Conservation (phyloP, 345 rosid species). For the Salix caprea region DNA sequence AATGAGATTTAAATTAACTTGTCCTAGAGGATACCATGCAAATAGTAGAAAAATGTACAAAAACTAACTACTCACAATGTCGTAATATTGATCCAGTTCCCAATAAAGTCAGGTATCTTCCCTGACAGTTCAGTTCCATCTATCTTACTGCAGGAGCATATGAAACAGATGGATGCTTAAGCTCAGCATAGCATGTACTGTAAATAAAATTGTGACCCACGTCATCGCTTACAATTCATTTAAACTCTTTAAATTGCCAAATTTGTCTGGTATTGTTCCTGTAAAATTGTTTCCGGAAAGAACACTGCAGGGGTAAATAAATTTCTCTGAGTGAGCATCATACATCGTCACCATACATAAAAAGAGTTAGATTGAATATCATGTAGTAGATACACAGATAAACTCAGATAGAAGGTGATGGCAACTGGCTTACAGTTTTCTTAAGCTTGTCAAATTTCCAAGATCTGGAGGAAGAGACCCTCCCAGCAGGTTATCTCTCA, state of each 20-base stretch:
- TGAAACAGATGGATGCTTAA: not conserved
- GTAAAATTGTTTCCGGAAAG: slow-evolving; percentile 73
- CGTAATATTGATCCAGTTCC: slow-evolving; percentile 57
- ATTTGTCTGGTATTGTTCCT: slow-evolving; percentile 64
- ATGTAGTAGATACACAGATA: not conserved
- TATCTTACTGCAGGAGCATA: slow-evolving; percentile 43
- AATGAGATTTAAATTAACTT: not conserved
- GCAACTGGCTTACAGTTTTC: slow-evolving; percentile 42
- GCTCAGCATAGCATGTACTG: no score
- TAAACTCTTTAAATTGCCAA: slow-evolving; percentile 55
- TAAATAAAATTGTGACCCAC: not conserved
- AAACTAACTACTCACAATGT: slow-evolving; percentile 48
- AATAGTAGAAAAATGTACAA: not conserved
- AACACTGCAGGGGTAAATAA: slow-evolving; percentile 28
- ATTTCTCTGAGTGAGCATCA: not conserved
- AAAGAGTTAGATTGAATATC: not conserved
- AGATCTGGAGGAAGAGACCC: slow-evolving; percentile 60
- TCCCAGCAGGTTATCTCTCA: slow-evolving; percentile 56
- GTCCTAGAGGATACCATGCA: not conserved
- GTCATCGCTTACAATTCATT: slow-evolving; percentile 57
- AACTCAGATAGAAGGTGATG: not conserved
- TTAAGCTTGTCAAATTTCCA: slow-evolving; percentile 51
- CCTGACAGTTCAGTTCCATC: slow-evolving; percentile 79
- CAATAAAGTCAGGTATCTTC: slow-evolving; percentile 70
- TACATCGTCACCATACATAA: not conserved